phyloP scores from a whole-genome alignment of 1,284 basidiomycete genomes.

The Ceratobasidium sp. region DNA sequence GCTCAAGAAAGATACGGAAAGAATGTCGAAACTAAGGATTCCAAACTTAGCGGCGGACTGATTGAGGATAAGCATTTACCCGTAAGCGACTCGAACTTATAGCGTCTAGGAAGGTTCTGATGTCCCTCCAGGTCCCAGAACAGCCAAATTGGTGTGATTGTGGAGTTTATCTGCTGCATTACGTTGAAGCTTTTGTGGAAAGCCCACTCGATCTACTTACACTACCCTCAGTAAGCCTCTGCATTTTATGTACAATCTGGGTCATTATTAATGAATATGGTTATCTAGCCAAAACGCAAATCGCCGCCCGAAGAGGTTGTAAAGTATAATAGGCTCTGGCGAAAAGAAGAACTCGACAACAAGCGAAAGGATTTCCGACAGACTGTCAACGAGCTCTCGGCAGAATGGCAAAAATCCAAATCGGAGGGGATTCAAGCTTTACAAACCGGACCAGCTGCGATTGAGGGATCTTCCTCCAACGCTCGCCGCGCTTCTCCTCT shows the following conservation, averaged over 20 bases:
- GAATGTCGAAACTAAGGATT: constrained; percentile 59
- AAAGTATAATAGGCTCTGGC: constrained; percentile 39
- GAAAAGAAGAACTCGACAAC: constrained; percentile 24
- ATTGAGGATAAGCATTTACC: constrained; percentile 43
- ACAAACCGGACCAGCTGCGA: background rate
- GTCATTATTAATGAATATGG: background rate
- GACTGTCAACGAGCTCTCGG: constrained; percentile 34
- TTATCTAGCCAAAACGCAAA: constrained; percentile 30
- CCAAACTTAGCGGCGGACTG: constrained; percentile 66
- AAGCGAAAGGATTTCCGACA: constrained; percentile 43
- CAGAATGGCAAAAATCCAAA: constrained; percentile 34
- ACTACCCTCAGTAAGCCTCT: constrained; percentile 55
- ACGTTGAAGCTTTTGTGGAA: constrained; percentile 56
- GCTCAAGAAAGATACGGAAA: constrained; percentile 81
- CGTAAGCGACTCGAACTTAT: background rate
- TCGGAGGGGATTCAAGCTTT: background rate
- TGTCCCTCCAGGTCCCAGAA: constrained; percentile 57
- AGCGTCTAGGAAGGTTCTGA: constrained; percentile 15
- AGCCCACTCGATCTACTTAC: constrained; percentile 53
- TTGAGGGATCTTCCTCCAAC: background rate
- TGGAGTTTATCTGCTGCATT: constrained; percentile 63
- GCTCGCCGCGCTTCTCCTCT: background rate
- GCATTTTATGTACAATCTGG: constrained; percentile 21
- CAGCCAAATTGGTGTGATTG: constrained; percentile 67
- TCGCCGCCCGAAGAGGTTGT: constrained; percentile 6